Evolutionary conservation across 495 filamentous ascomycete species (phyloP), one percentile per base, ranked within the genome.

Genomic region (Sabuloglossum arenarium): DNA sequence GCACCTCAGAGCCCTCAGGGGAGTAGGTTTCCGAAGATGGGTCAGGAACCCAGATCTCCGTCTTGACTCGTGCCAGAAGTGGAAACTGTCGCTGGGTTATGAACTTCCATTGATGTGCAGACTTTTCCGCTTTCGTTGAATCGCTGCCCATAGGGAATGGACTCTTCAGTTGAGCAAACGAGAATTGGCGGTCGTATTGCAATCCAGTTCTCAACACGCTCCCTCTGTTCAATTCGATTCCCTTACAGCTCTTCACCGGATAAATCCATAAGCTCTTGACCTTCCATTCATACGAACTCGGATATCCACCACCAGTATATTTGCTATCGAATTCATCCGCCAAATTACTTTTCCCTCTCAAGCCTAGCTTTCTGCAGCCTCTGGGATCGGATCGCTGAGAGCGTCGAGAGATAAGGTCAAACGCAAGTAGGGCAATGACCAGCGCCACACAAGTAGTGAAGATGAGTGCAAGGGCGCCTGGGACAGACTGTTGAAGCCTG

Each of bases 241-340:
- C 85, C 59, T 74, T 72, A 65, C 89, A 95, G 57, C 83, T 86
- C 70, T 96, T 96, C 61, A 95, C 70, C 0, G 90, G 90, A 65
- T 89, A 94, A 42, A 86, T 81, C 71, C 82, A 88, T 39, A 95
- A 74, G 50, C 84, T 85, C 66, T 88, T 87, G 60, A 96, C 71
- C 23, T 64, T 74, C 75, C 75, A 82, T 55, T 59, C 32, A 30
- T 39, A 12, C n/a, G 21, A 16, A 23, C 23, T 31, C 51, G 53
- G 43, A 9, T 9, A 28, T 8, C 31, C 37, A 23, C 8, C 45
- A 50, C 24, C 49, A 37, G 30, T 23, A n/a, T 54, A 25, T 27
- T 52, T 32, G n/a, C 14, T 6, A 23, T 60, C 50, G 37, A 58
- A 67, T 55, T 65, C 56, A 55, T 67, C 65, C n/a, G 47, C 55